Evolutionary conservation across 768 basidiomycete genomes (phyloP), one percentile per base, ranked within the genome.

Genomic region (Zangia roseola): DNA sequence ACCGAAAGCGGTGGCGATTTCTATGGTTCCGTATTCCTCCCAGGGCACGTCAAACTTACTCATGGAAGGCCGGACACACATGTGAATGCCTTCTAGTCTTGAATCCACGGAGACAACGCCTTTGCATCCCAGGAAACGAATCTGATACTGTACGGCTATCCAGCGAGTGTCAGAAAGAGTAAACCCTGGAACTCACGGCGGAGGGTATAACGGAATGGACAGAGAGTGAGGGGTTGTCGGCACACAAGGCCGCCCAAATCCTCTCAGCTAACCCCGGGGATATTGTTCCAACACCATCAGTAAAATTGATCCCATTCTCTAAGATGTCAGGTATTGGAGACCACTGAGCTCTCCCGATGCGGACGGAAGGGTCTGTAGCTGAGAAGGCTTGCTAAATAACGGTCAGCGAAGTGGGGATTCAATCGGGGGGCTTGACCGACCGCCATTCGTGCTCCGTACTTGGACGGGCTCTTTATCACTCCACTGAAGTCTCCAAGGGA

Each of bases 241-340:
- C 61, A 45, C 82, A 82, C 14, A 84, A 62, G 4, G 70, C 72
- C 12, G 59, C 52, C 83, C 84, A 91, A 26, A 93, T 86, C 56
- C 60, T 68, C 34, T 82, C 63, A 0, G 74, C 80, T 5, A 92
- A 70, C 20, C 71, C 69, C 17, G 69, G 67, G 1, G 88, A 86
- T 41, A 92, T 88, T 0, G 88, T 89, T 2, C 91, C 91, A 10
- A 86, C 81, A 24, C 91, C 91, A 48, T 93, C 91, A 0, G 90
- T 91, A 60, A 83, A 84, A 20, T 75, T 51, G 74, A 75, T 21
- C 52, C 64, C 57, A 20, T 71, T 65, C 12, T 62, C 54, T 14
- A 73, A 74, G 10, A 90, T 68, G 60, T 91, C 90, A 0, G 63
- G 60, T 39, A 89, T 75, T 47, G 75, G 70, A 42, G 81, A 76